Conservation (phyloP, 140 eudicot species). For the Oenanthe javanica region DNA sequence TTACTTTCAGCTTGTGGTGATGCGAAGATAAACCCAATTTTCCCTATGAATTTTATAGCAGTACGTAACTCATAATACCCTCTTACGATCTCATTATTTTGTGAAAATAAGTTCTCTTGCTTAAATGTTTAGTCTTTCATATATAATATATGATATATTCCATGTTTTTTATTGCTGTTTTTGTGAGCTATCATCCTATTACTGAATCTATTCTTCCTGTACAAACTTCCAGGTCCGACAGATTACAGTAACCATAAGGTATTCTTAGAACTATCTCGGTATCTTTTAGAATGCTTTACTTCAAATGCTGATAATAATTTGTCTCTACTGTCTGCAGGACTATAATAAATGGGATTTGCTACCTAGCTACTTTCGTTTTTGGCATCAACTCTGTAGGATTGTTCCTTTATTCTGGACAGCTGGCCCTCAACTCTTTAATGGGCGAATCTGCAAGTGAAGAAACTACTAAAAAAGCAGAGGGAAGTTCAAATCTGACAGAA, state of each 20-base stretch:
- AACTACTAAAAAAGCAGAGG: constrained; percentile 21
- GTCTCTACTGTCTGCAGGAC: constrained; percentile 49
- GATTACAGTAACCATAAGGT: constrained; percentile 93
- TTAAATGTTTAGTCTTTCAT: neutral
- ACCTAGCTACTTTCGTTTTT: constrained; percentile 93
- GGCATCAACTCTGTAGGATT: constrained; percentile 84
- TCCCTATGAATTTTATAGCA: neutral
- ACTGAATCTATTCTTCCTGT: constrained; percentile 1
- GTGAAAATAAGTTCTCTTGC: neutral
- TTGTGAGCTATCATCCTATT: constrained; percentile 5
- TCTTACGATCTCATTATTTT: neutral
- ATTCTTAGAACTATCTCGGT: neutral
- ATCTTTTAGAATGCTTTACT: constrained; percentile 5
- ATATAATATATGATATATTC: neutral
- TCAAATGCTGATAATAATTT: constrained; percentile 9
- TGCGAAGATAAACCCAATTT: neutral
- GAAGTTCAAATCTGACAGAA: constrained; percentile 21
- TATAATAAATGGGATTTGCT: constrained; percentile 83
- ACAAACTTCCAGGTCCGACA: constrained; percentile 81
- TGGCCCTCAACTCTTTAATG: constrained; percentile 62
- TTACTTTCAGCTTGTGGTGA: neutral
- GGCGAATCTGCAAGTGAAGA: constrained; percentile 37
- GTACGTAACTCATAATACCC: neutral
- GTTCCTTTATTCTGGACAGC: constrained; percentile 80
- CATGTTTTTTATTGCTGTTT: constrained; percentile 7